Evolutionary conservation across 352 stramenopile species (phyloP).

Genomic region (Phytophthora cactorum): DNA sequence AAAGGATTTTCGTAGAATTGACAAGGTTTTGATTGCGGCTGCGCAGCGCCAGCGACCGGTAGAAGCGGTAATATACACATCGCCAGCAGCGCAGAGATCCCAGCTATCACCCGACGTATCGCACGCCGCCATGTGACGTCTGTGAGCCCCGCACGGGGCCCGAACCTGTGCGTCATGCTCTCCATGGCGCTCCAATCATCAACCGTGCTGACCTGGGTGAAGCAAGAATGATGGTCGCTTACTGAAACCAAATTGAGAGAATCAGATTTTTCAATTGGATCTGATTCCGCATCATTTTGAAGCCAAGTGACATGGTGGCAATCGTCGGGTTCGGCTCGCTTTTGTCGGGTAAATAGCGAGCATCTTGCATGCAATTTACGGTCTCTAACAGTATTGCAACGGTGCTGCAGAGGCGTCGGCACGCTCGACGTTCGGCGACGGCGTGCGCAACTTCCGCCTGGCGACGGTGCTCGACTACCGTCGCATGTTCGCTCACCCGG

Average conservation of each 20-base stretch:
- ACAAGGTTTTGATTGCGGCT: slow-evolving; percentile 32
- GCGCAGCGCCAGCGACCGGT: slow-evolving; percentile 2
- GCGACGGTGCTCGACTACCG: slow-evolving; percentile 85
- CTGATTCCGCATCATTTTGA: slow-evolving; percentile 24
- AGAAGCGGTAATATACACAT: slow-evolving; percentile 4
- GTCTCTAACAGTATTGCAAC: neutral
- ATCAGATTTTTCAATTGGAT: slow-evolving; percentile 15
- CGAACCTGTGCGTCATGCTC: slow-evolving; percentile 18
- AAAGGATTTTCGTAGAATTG: slow-evolving; percentile 43
- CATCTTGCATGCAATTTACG: neutral
- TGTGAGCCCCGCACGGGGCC: slow-evolving; percentile 5
- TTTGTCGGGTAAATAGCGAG: slow-evolving; percentile 61
- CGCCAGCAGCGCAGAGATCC: slow-evolving; percentile 13
- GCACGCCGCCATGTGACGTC: neutral
- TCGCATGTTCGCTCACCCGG: slow-evolving; percentile 91
- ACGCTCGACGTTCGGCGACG: slow-evolving; percentile 87
- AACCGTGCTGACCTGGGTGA: slow-evolving; percentile 24
- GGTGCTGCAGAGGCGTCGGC: slow-evolving; percentile 64
- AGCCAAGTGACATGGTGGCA: slow-evolving; percentile 46
- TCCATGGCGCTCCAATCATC: slow-evolving; percentile 26
- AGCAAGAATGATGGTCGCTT: slow-evolving; percentile 25
- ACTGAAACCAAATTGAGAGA: slow-evolving; percentile 20
- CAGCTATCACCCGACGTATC: slow-evolving; percentile 8
- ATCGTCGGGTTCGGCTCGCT: slow-evolving; percentile 93
- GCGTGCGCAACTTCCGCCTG: slow-evolving; percentile 89